Evolutionary conservation across 2,329 filamentous ascomycete genomes (phyloP), one percentile per base, ranked within the genome.

Genomic region (Tolypocladium tundrense): DNA sequence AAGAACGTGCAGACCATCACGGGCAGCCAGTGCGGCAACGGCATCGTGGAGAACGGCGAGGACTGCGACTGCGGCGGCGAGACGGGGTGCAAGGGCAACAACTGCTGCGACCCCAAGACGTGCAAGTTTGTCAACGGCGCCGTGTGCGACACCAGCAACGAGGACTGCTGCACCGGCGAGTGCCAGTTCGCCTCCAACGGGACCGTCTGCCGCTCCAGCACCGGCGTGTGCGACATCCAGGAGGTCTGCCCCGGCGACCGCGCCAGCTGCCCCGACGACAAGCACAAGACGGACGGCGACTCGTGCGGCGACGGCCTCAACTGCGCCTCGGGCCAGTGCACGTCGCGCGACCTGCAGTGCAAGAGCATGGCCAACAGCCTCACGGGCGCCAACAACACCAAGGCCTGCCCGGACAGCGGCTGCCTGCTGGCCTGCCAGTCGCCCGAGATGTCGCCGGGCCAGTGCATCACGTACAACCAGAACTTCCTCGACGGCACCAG

Each of bases 271-370:
- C 94, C 94, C 0, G 68, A 74, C 1, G 91, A 99, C 70, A 65
- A 77, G 55, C 88, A 84, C 63, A 78, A 85, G 54, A 75, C 83
- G 0, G 86, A 97, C 69, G 94, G 86, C 61, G 77, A 82, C 4
- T 73, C 74, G 21, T 99, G 94, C 68, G 91, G 90, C 40, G 68
- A 73, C 2, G 82, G 83, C 2, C 80, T 97, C 39, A 75, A 83
- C 39, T 99, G 94, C 69, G 91, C 94, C 37, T 92, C 88, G 52
- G 94, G 94, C 14, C 93, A 97, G 73, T 99, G 94, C 73, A 99
- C 94, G 4, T 94, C 88, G 56, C 87, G 94, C 62, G 86, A 97
- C 71, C 81, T 87, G 68, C 94, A 99, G 75, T 99, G 94, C 77
- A 86, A 87, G 71, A 88, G 85, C 13, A 79, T 95, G 53, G 88